Percentiles rank a stretch among this genome's conserved stretches.
Conservation (phyloP, 2,329 filamentous ascomycete species). For the Talaromyces sp. region DNA sequence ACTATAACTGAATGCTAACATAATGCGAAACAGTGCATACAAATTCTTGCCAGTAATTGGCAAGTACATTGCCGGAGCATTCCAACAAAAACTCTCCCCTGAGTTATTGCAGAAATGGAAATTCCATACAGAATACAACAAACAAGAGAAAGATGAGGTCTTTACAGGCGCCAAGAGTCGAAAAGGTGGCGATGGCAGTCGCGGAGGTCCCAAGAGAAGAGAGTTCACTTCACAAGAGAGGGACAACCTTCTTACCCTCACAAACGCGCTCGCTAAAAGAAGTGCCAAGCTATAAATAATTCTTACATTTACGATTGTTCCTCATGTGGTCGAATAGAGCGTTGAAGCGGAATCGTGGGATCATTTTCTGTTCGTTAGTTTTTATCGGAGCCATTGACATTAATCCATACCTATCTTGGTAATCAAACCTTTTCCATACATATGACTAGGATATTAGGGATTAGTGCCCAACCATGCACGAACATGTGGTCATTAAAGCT, state of each 20-base stretch:
- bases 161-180: background rate
- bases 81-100: background rate
- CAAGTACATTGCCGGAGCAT: background rate
- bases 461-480: background rate
- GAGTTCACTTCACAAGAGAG: background rate
- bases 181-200: background rate
- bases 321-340: background rate
- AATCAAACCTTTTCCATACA: background rate
- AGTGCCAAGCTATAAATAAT: background rate
- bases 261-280: background rate
- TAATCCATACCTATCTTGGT: background rate
- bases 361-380: background rate
- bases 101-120: background rate
- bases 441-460: background rate
- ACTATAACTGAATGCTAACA: background rate
- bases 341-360: background rate
- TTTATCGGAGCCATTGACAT: background rate
- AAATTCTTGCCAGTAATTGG: conserved; percentile 48
- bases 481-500: background rate
- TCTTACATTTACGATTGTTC: background rate
- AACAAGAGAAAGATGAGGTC: background rate
- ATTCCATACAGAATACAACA: background rate
- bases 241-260: background rate
- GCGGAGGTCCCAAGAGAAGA: background rate
- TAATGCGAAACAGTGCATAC: conserved; percentile 44